phyloP scores from a whole-genome alignment of 805 yeast species.

The Suhomyces sp. region DNA sequence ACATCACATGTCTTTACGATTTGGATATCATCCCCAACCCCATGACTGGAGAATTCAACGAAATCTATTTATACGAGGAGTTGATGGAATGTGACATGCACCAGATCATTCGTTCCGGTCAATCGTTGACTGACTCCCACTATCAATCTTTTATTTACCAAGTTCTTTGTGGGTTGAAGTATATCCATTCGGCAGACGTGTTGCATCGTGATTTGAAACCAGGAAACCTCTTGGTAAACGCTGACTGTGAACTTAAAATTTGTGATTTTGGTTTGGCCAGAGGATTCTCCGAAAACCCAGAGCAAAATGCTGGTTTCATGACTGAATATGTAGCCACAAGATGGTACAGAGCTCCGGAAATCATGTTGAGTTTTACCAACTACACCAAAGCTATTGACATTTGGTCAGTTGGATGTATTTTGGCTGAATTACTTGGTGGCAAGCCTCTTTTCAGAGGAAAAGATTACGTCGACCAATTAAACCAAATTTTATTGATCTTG shows the following conservation, averaged over 20 bases:
- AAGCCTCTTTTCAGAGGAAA: conserved; percentile 91
- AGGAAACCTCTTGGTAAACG: conserved; percentile 87
- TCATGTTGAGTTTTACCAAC: conserved; percentile 90
- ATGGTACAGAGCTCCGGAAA: conserved; percentile 99
- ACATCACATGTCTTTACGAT: conserved; percentile 92
- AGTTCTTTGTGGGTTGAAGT: conserved; percentile 84
- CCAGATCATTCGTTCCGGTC: conserved; percentile 92
- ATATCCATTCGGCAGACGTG: conserved; percentile 89
- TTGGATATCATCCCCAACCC: conserved; percentile 82
- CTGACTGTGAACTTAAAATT: conserved; percentile 93
- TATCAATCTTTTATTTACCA: conserved; percentile 92
- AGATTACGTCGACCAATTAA: conserved; percentile 93
- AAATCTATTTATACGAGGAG: conserved; percentile 90
- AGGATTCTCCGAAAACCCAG: conserved; percentile 80
- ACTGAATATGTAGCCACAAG: conserved; percentile 98
- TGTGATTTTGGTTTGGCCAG: conserved; percentile 97
- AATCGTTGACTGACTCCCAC: conserved; percentile 91
- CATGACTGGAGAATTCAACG: conserved; percentile 69
- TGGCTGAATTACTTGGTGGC: conserved; percentile 91
- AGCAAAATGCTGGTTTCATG: conserved; percentile 86
- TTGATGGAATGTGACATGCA: conserved; percentile 99
- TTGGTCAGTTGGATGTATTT: conserved; percentile 97
- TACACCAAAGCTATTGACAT: conserved; percentile 95
- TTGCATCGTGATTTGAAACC: conserved; percentile 95
- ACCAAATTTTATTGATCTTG: conserved; percentile 77